Percentiles rank a stretch among this genome's conserved stretches.
Conservation (phyloP, 1,139 yeast genomes). For the Yamadazyma jaroonii region DNA sequence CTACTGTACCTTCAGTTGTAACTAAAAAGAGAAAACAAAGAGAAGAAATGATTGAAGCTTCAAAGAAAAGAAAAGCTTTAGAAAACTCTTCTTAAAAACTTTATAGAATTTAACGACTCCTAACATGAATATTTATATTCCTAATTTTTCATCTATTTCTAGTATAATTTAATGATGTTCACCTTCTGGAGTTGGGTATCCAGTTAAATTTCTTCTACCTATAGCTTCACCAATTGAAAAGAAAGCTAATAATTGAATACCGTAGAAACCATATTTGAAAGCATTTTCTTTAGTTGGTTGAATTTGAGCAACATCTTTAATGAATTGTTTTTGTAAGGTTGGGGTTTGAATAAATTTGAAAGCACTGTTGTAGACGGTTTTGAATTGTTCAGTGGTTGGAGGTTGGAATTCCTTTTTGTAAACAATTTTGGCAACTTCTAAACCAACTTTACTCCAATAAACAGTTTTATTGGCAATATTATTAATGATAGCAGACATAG, state of each 20-base stretch:
- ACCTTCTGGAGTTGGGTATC: conserved; percentile 60
- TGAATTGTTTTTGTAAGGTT: conserved; percentile 47
- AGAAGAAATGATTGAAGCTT: conserved; percentile 74
- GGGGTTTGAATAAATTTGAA: conserved; percentile 38
- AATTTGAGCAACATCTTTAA: conserved; percentile 41
- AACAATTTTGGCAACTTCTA: conserved; percentile 85
- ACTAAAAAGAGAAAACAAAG: conserved; percentile 62
- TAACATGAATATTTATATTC: conserved; percentile 3
- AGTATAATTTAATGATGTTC: conserved; percentile 21
- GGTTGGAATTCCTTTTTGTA: conserved; percentile 92
- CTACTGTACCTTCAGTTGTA: conserved; percentile 79
- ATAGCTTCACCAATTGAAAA: conserved; percentile 94
- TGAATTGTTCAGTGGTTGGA: conserved; percentile 77
- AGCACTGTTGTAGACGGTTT: conserved; percentile 62
- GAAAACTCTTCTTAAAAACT: neutral
- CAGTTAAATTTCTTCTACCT: conserved; percentile 92
- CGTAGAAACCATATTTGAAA: conserved; percentile 70
- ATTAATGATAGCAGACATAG: conserved; percentile 42
- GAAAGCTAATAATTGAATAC: conserved; percentile 83
- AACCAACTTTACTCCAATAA: conserved; percentile 90
- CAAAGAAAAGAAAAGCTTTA: conserved; percentile 56
- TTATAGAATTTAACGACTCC: neutral
- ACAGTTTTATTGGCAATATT: conserved; percentile 46
- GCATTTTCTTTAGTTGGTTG: conserved; percentile 55
- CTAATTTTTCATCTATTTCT: conserved; percentile 1